Percentiles rank a stretch among this genome's conserved stretches.
phyloP scores from a whole-genome alignment of 2,329 filamentous ascomycete genomes.

The Gnomoniopsis smithogilvyi region DNA sequence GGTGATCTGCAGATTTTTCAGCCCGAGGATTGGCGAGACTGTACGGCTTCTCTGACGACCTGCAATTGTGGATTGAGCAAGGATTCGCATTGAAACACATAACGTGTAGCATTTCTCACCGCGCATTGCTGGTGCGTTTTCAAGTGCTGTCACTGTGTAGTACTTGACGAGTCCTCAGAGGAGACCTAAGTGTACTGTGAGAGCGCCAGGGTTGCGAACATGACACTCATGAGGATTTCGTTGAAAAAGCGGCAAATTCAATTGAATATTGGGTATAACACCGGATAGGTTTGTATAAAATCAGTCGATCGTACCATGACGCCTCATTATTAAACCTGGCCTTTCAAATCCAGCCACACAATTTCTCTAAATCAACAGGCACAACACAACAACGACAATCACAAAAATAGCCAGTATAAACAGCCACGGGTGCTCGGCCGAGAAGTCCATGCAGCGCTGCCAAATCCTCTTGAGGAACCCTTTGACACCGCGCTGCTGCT shows the following conservation, averaged over 20 bases:
- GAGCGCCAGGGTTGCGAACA: background rate
- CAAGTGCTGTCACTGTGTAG: background rate
- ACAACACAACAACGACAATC: conserved; percentile 7
- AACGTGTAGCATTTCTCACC: background rate
- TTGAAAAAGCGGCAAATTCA: background rate
- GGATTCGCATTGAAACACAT: background rate
- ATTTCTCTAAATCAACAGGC: conserved; percentile 7
- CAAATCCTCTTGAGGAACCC: conserved; percentile 3
- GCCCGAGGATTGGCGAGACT: background rate
- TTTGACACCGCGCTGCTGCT: background rate
- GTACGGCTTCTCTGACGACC: background rate
- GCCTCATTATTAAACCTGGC: background rate
- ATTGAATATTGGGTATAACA: no score
- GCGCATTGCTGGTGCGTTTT: background rate
- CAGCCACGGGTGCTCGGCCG: conserved; percentile 1
- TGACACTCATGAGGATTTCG: background rate
- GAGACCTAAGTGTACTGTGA: background rate
- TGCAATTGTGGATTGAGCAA: background rate
- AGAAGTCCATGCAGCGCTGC: background rate
- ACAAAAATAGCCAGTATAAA: conserved; percentile 7
- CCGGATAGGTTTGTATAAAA: background rate
- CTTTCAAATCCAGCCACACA: background rate
- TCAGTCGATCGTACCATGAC: background rate
- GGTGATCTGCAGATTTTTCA: background rate
- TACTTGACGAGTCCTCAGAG: background rate